Evolutionary conservation across 225 moss, liverwort and hornwort genomes (phyloP), one percentile per base, ranked within the genome.

Genomic region (Rhytidiadelphus loreus): DNA sequence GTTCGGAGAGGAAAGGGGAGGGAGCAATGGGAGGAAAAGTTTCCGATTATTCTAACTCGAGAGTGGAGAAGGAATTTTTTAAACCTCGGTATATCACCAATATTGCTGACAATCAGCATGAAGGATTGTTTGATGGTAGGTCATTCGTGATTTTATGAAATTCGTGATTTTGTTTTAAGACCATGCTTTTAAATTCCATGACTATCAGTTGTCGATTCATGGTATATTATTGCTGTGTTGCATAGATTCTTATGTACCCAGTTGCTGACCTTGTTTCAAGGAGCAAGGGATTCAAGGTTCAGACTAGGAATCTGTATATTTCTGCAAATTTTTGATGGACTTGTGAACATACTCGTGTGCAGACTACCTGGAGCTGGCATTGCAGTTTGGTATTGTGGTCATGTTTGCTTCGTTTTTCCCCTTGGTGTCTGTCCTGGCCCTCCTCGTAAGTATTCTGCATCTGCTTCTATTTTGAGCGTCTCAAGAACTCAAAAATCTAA

Each of bases 331-430:
- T 26, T 32, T 84, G 7, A 85, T 46, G 29, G 3, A 63, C 71
- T 79, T 83, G 58, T 55, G 44, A 60, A 41, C 53, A 68, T 59
- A 55, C 39, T 75, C 77, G 43, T 90, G 85, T 85, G 87, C 94
- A 97, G 96, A 97, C 92, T 98, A 95, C 89, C 88, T 97, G 91
- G 96, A 97, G 91, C 90, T 98, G 70, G 96, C 98, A 21, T 89
- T 98, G 72, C 98, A 98, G 91, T 98, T 98, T 82, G 98, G 98
- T 89, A 96, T 98, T 75, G 98, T 97, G 80, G 91, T 95, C 71
- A 97, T 98, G 98, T 98, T 97, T 78, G 98, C 96, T 72, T 96
- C 96, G 66, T 92, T 95, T 48, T 96, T 93, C 63, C 97, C 97
- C 25, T 86, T 98, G 83, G 97, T 98, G 88, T 94, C 98, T 74